Evolutionary conservation across 2,329 filamentous ascomycete species (phyloP).

Genomic region (Paraphoma sp.): DNA sequence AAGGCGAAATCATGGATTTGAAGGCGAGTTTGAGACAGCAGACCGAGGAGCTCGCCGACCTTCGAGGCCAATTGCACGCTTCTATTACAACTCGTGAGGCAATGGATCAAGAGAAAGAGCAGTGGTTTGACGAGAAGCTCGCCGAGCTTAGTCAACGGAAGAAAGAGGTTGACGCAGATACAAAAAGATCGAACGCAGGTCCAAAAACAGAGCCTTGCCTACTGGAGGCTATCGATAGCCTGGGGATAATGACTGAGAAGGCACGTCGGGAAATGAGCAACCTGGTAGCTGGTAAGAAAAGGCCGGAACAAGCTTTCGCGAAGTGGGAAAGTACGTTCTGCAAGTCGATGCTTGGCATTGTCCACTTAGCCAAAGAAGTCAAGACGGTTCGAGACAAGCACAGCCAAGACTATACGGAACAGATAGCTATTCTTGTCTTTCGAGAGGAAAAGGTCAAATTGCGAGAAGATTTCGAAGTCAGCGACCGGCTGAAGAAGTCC

Average conservation of each 20-base stretch:
- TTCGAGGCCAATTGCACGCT: background rate
- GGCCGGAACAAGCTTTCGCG: background rate
- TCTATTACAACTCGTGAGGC: background rate
- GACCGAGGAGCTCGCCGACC: background rate
- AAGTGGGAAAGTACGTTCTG: background rate
- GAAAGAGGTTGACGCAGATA: too few relatives aligned
- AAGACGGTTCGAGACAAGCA: background rate
- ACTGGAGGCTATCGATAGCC: background rate
- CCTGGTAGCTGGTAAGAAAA: background rate
- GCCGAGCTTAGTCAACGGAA: too few relatives aligned
- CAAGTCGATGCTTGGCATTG: background rate
- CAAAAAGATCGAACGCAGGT: background rate
- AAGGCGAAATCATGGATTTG: too few relatives aligned
- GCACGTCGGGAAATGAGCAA: background rate
- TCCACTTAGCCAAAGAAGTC: background rate
- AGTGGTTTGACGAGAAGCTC: background rate
- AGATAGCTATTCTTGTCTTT: too few relatives aligned
- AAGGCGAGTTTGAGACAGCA: background rate
- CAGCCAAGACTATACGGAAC: too few relatives aligned
- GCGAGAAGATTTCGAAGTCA: background rate
- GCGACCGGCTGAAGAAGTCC: background rate
- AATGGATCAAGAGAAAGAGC: background rate
- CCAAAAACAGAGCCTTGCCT: background rate
- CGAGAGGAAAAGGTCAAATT: too few relatives aligned
- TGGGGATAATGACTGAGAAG: background rate